phyloP scores from a whole-genome alignment of 352 stramenopile genomes.

The Globisporangium spinosum region DNA sequence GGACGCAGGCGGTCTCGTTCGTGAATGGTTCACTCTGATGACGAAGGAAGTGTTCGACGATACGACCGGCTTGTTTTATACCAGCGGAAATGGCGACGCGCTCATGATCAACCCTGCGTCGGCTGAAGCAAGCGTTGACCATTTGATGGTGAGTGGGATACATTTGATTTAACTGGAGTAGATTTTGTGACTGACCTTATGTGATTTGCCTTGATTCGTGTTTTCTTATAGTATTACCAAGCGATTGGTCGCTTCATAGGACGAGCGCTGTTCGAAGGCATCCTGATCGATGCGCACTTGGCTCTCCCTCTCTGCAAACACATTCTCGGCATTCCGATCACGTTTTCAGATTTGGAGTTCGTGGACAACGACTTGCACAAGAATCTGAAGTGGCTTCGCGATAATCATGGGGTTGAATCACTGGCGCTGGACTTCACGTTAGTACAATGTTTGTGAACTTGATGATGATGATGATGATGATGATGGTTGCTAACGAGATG shows the following conservation, averaged over 20 bases:
- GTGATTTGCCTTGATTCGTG: slow-evolving; percentile 10
- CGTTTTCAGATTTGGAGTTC: slow-evolving; percentile 90
- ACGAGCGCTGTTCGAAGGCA: slow-evolving; percentile 86
- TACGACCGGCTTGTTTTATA: slow-evolving; percentile 75
- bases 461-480: neutral
- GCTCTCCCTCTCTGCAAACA: slow-evolving; percentile 88
- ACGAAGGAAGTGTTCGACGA: slow-evolving; percentile 89
- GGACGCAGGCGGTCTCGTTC: slow-evolving; percentile 87
- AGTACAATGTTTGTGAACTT: slow-evolving; percentile 20
- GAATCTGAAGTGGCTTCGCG: slow-evolving; percentile 81
- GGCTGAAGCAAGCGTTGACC: slow-evolving; percentile 75
- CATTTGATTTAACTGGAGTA: neutral
- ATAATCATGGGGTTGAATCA: slow-evolving; percentile 78
- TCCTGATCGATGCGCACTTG: slow-evolving; percentile 80
- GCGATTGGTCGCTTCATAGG: slow-evolving; percentile 87
- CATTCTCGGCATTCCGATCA: slow-evolving; percentile 86
- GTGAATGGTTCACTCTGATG: slow-evolving; percentile 91
- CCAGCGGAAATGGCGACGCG: slow-evolving; percentile 64
- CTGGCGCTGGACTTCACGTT: slow-evolving; percentile 82
- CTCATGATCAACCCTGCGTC: slow-evolving; percentile 86
- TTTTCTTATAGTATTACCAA: slow-evolving; percentile 69
- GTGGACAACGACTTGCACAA: slow-evolving; percentile 86
- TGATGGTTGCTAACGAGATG: neutral
- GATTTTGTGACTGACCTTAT: neutral
- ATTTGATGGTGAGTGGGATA: slow-evolving; percentile 64